Evolutionary conservation across 2,329 filamentous ascomycete genomes (phyloP).

Genomic region (Calcarisporium arbuscula): DNA sequence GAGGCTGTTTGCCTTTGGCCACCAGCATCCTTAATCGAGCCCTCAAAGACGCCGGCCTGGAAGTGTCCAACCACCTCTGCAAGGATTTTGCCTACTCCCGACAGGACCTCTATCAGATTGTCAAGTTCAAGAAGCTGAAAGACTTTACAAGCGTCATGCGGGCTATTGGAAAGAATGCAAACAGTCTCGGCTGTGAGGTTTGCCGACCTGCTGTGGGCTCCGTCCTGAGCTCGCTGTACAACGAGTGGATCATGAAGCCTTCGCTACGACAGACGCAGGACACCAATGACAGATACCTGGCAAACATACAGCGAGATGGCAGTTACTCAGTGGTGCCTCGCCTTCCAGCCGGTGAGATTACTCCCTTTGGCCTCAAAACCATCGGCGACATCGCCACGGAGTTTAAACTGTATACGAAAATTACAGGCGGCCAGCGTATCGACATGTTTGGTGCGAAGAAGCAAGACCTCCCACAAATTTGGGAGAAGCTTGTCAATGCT

Average conservation of each 20-base stretch:
- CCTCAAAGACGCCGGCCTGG: conserved; percentile 78
- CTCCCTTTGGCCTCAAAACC: conserved; percentile 74
- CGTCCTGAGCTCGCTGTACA: conserved; percentile 77
- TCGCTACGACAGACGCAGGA: conserved; percentile 72
- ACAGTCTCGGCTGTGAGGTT: conserved; percentile 74
- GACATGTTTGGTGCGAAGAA: conserved; percentile 91
- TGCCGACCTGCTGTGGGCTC: conserved; percentile 80
- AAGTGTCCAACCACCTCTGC: conserved; percentile 82
- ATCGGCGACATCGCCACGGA: conserved; percentile 82
- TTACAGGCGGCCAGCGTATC: conserved; percentile 86
- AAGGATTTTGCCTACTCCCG: conserved; percentile 78
- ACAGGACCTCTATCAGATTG: conserved; percentile 83
- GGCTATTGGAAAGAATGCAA: conserved; percentile 63
- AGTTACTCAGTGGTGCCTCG: conserved; percentile 86
- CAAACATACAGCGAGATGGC: conserved; percentile 86
- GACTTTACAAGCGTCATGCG: conserved; percentile 72
- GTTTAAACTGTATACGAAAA: conserved; percentile 82
- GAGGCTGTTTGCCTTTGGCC: conserved; percentile 83
- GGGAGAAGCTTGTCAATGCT: conserved; percentile 71
- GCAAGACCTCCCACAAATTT: conserved; percentile 77
- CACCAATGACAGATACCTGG: conserved; percentile 83
- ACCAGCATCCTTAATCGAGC: conserved; percentile 86
- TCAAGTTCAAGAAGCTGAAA: conserved; percentile 72
- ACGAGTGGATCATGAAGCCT: conserved; percentile 72
- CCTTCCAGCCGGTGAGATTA: conserved; percentile 80